These are phyloP conservation scores for Botrytis paeoniae DNA, from an alignment of 2,329 filamentous ascomycete species.

Conservation along the genomic window DNA sequence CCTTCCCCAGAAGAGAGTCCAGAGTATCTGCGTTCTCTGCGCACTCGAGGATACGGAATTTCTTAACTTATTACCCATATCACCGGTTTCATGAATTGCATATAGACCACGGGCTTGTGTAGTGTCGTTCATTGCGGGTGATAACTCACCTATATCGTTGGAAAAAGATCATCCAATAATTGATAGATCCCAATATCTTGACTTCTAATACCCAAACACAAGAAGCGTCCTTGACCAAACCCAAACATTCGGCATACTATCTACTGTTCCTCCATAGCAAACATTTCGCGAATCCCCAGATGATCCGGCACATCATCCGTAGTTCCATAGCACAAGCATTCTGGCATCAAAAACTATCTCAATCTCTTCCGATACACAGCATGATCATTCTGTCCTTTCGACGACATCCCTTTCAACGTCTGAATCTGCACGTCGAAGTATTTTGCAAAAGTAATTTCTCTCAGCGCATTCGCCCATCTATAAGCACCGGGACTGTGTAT, in stretches of 20 bases:
- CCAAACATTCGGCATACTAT: neutral
- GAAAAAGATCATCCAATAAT: neutral
- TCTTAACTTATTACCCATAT: no score
- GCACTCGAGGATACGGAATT: fast-evolving
- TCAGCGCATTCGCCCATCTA: neutral
- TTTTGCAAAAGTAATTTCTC: neutral
- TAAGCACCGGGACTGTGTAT: neutral
- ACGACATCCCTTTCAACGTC: neutral
- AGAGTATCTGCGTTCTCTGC: neutral
- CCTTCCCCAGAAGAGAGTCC: neutral
- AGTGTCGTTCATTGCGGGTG: neutral
- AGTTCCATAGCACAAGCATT: neutral
- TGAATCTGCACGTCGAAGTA: neutral
- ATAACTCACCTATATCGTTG: neutral
- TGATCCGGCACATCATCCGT: neutral
- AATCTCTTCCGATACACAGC: neutral
- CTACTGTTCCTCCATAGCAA: neutral
- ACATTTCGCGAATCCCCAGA: neutral
- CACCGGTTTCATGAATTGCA: neutral
- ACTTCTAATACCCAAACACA: neutral
- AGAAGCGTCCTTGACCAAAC: neutral
- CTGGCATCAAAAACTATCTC: neutral
- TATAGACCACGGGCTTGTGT: neutral
- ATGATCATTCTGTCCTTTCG: neutral
- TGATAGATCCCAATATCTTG: neutral